phyloP scores from a whole-genome alignment of 2,329 filamentous ascomycete species.

The Blastomyces emzantsi region DNA sequence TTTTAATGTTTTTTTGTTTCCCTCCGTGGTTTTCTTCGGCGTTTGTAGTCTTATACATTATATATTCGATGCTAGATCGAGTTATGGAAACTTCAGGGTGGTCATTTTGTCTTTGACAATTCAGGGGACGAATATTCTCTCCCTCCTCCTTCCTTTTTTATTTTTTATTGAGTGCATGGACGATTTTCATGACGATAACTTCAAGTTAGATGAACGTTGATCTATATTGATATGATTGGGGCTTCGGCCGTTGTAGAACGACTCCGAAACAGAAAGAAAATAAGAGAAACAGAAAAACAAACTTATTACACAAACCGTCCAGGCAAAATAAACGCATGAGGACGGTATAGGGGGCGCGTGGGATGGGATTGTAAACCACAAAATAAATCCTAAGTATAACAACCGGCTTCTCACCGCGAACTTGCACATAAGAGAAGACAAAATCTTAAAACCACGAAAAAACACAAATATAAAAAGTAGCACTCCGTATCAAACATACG shows the following conservation, averaged over 20 bases:
- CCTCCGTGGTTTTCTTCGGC: background rate
- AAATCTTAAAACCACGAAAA: background rate
- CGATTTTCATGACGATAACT: background rate
- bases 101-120: background rate
- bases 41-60: background rate
- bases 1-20: background rate
- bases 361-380: background rate
- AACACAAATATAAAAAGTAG: background rate
- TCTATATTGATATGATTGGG: background rate
- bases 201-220: background rate
- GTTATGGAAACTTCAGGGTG: background rate
- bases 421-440: too few species aligned
- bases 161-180: background rate
- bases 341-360: background rate
- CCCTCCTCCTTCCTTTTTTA: background rate
- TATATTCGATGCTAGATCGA: background rate
- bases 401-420: background rate
- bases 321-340: background rate
- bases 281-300: background rate
- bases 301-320: background rate
- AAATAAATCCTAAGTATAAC: background rate
- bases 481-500: background rate
- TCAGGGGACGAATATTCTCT: background rate
- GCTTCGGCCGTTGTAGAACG: background rate
- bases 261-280: background rate